Conservation (phyloP, 768 basidiomycete genomes). For the Boletus coccyginus region DNA sequence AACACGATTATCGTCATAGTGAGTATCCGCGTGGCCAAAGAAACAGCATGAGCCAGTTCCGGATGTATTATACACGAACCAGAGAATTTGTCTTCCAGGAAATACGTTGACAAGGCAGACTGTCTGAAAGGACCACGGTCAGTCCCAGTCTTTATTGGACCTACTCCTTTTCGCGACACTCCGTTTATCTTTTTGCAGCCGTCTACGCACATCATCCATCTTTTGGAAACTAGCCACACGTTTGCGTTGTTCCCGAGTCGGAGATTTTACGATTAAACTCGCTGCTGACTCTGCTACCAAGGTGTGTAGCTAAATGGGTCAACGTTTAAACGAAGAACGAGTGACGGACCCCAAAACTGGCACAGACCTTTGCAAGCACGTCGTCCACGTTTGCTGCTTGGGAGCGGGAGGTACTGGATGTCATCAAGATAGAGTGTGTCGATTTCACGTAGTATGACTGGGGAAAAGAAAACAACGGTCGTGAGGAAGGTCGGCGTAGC, state of each 20-base stretch:
- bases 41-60: neutral
- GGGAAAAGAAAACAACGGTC: neutral
- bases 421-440: conserved; percentile 61
- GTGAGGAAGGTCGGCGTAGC: neutral
- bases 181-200: conserved; percentile 18
- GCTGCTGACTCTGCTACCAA: conserved; percentile 25
- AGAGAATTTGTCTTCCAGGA: too few species aligned
- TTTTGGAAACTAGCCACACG: conserved; percentile 25
- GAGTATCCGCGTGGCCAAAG: too few species aligned
- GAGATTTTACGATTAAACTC: conserved; percentile 19
- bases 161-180: too few species aligned
- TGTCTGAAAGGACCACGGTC: too few species aligned
- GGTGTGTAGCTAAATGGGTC: conserved; percentile 20
- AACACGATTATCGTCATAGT: too few species aligned
- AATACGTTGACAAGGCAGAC: too few species aligned
- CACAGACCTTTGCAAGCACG: conserved; percentile 57
- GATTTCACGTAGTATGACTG: conserved; percentile 67
- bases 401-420: conserved; percentile 73
- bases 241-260: conserved; percentile 2
- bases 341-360: neutral
- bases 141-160: too few species aligned
- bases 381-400: conserved; percentile 75
- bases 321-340: neutral
- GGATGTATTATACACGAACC: too few species aligned
- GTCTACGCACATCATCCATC: conserved; percentile 17